Percentiles rank a stretch among this genome's conserved stretches.
These are phyloP conservation scores for Cordia subcordata DNA, from an alignment of 257 asterid genomes.

Conservation along the genomic window DNA sequence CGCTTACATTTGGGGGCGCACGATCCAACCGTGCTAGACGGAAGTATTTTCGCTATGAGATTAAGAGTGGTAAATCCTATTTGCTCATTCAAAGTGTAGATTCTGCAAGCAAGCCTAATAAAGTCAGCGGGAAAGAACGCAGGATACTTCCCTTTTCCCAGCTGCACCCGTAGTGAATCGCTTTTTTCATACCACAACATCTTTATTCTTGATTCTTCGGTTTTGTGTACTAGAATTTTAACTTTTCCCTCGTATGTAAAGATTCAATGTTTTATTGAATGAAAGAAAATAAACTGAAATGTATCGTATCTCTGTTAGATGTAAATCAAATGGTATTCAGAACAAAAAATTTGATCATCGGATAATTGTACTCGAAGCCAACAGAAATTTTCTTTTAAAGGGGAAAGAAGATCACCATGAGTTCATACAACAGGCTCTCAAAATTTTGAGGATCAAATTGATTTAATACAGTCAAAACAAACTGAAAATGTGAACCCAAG, in stretches of 20 bases:
- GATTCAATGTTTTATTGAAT: conserved; percentile 16
- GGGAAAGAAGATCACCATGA: too few relatives aligned
- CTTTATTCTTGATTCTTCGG: conserved; percentile 1
- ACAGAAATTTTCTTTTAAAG: neutral
- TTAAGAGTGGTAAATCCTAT: neutral
- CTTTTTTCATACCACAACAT: neutral
- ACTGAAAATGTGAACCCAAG: neutral
- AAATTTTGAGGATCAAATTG: neutral
- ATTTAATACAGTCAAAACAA: neutral
- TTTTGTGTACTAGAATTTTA: conserved; percentile 16
- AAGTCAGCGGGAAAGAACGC: conserved; percentile 18
- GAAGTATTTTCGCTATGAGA: too few relatives aligned
- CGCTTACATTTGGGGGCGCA: too few relatives aligned
- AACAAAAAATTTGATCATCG: neutral
- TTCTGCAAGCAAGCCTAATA: conserved; percentile 24
- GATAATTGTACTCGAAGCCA: neutral
- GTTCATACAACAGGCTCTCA: neutral
- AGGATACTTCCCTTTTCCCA: neutral
- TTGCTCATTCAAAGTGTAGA: conserved; percentile 10
- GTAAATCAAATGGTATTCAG: conserved; percentile 4
- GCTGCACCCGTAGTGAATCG: neutral
- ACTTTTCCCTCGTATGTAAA: conserved; percentile 13
- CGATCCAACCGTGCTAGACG: too few relatives aligned
- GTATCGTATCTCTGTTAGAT: conserved; percentile 14
- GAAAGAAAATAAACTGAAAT: conserved; percentile 12